These are phyloP conservation scores for Panicum hallii DNA, from an alignment of 202 grass and related monocot genomes.

Conservation along the genomic window DNA sequence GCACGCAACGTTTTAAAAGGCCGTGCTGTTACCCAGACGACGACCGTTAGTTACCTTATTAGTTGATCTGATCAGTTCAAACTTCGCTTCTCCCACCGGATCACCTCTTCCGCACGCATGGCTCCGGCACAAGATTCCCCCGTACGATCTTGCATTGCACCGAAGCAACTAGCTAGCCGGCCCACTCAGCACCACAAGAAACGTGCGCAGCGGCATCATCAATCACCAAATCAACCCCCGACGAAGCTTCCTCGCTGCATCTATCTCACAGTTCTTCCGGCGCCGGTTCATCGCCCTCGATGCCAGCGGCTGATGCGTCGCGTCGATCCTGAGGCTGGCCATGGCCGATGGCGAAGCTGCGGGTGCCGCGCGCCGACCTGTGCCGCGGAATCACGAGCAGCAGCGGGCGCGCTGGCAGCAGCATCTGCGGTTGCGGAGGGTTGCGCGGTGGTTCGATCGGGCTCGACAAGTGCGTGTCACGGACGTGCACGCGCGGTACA, in stretches of 20 bases:
- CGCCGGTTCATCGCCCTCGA: background rate
- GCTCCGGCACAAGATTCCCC: background rate
- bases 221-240: no score
- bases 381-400: background rate
- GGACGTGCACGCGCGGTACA: slow-evolving; percentile 28
- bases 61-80: background rate
- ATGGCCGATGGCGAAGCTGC: background rate
- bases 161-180: background rate
- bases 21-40: background rate
- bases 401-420: background rate
- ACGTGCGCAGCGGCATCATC: background rate
- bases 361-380: background rate
- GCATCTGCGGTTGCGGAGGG: background rate
- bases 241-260: background rate
- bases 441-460: background rate
- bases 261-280: background rate
- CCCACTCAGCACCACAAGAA: background rate
- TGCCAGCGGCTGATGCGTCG: background rate
- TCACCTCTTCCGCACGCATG: background rate
- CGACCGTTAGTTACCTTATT: background rate
- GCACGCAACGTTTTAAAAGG: slow-evolving; percentile 16
- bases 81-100: background rate
- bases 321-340: background rate
- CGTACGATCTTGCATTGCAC: background rate
- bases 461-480: slow-evolving; percentile 25